These are phyloP conservation scores for Raphanus sativus DNA, from an alignment of 345 rosid species.

Conservation along the genomic window DNA sequence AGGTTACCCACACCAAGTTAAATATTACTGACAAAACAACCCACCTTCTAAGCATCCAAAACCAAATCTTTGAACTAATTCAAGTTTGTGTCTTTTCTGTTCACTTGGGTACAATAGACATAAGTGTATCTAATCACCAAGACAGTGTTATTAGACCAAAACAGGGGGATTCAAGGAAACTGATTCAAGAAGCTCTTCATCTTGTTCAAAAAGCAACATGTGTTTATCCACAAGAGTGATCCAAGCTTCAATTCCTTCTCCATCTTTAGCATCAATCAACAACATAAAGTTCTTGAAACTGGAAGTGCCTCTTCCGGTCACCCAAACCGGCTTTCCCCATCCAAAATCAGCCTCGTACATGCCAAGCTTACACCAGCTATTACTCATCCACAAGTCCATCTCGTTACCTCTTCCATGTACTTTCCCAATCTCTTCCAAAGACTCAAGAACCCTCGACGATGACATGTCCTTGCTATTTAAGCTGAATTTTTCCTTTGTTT, in stretches of 20 bases:
- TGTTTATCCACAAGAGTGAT: conserved; percentile 37
- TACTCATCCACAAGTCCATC: conserved; percentile 36
- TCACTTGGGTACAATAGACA: not conserved
- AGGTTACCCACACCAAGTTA: conserved; percentile 5
- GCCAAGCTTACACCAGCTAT: conserved; percentile 46
- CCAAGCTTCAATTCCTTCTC: conserved; percentile 53
- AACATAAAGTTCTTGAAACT: conserved; percentile 34
- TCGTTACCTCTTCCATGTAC: conserved; percentile 15
- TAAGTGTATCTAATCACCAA: not conserved
- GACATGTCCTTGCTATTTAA: conserved; percentile 14
- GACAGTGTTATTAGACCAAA: conserved; percentile 12
- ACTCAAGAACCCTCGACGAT: not conserved
- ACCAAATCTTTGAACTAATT: not conserved
- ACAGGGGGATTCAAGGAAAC: conserved; percentile 35
- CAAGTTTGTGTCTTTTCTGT: conserved; percentile 12
- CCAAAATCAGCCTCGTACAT: conserved; percentile 53
- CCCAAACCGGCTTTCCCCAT: conserved; percentile 57
- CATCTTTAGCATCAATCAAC: conserved; percentile 44
- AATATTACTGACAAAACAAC: conserved; percentile 17
- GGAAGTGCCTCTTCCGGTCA: conserved; percentile 36
- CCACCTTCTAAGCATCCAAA: not conserved
- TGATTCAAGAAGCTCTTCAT: conserved; percentile 37
- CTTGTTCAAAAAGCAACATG: conserved; percentile 27
- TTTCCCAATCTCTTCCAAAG: conserved; percentile 21
- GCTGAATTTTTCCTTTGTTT: conserved; percentile 5